Conservation (phyloP, 805 yeast genomes). For the Candida ovalis region DNA sequence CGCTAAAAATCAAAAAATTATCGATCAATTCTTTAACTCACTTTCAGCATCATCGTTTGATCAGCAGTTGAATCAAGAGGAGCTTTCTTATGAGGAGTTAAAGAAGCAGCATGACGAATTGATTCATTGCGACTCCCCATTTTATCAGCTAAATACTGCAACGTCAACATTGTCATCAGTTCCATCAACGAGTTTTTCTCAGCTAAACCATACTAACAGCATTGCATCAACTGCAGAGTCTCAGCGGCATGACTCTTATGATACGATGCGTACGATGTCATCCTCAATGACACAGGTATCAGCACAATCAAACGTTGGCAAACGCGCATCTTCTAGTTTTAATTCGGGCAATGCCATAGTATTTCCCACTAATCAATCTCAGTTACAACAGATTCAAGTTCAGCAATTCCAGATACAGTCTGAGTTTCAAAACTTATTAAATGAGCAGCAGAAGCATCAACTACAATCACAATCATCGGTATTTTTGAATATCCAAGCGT, state of each 20-base stretch:
- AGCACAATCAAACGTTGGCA: background rate
- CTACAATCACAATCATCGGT: background rate
- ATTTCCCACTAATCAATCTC: background rate
- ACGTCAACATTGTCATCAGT: background rate
- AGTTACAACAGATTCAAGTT: constrained; percentile 1
- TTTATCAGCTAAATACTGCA: constrained; percentile 11
- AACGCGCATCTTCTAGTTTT: background rate
- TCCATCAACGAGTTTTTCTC: background rate
- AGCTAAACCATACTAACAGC: background rate
- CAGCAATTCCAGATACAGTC: background rate
- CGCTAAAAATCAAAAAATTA: constrained; percentile 9
- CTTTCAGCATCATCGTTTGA: background rate
- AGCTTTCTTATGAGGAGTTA: constrained; percentile 17
- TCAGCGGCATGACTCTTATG: background rate
- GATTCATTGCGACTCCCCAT: constrained; percentile 13
- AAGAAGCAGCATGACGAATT: constrained; percentile 19
- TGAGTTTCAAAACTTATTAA: background rate
- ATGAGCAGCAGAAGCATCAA: background rate
- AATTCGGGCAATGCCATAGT: background rate
- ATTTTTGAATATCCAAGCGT: background rate
- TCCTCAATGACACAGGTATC: background rate
- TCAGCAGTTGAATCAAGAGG: background rate
- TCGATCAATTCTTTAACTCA: constrained; percentile 11
- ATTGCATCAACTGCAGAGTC: background rate
- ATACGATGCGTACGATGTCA: background rate